Evolutionary conservation across 2,329 filamentous ascomycete genomes (phyloP), one percentile per base, ranked within the genome.

Genomic region (Fusarium begoniae): DNA sequence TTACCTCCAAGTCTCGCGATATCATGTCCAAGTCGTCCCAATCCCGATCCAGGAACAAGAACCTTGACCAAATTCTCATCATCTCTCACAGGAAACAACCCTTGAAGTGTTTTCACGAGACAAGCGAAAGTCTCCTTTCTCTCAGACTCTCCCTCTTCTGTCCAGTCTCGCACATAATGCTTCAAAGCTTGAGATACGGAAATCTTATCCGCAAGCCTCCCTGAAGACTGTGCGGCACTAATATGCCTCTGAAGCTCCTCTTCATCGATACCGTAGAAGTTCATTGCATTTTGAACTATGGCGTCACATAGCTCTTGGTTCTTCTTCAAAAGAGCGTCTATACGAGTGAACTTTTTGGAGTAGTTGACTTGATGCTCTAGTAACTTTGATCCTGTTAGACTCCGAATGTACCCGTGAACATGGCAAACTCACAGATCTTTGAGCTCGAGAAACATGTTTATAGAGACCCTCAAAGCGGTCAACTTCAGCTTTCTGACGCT

Each of bases 341-440:
- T 80, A 2, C 80, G 79, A 20, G 82, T 78, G 24, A 90, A 84
- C 70, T 88, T 90, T 66, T 88, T 86, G 5, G 87, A 86, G 74
- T 90, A 92, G 53, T 88, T 83, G 45, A 91, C 79, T 4, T 85
- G 81, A n/a, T 87, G 85, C 70, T 91, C 88, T 5, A 92, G 85
- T 5, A 88, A 30, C 84, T 87, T 44, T 3, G 7, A 6, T 2
- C 24, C 15, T 14, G 43, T 53, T 20, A 65, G 55, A 54, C 15
- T 26, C 9, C 2, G 18, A n/a, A 4, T 0, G 2, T 2, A 4
- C 17, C 8, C 9, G 5, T 11, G 12, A 13, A 0, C 5, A 15
- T 9, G 2, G 2, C 8, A 13, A 10, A 53, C 63, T 54, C 20
- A 67, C 72, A 13, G 73, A 71, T 32, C 80, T 82, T 48, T 86